Percentiles rank a stretch among this genome's conserved stretches.
phyloP scores from a whole-genome alignment of 148 eudicot genomes.

The Rhododendron ferrugineum region DNA sequence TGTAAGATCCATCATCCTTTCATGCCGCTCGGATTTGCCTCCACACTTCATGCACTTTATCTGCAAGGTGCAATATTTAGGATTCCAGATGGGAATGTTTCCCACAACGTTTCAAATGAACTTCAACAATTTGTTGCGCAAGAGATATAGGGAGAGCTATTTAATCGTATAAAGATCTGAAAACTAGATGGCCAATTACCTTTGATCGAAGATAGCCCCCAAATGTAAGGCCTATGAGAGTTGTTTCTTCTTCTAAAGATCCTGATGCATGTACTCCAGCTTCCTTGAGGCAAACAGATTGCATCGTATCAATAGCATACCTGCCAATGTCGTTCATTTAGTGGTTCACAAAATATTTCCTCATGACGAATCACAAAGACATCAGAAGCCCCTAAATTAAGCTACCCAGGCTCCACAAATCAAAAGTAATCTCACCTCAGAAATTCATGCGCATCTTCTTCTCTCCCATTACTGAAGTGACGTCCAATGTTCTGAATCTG shows the following conservation, averaged over 20 bases:
- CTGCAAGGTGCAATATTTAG: conserved; percentile 30
- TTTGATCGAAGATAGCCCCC: conserved; percentile 83
- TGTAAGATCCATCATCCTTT: conserved; percentile 86
- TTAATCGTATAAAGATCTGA: background rate
- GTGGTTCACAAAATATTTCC: background rate
- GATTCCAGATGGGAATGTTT: background rate
- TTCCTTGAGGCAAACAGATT: conserved; percentile 60
- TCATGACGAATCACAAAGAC: background rate
- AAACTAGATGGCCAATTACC: conserved; percentile 29
- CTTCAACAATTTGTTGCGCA: background rate
- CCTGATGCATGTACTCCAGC: conserved; percentile 41
- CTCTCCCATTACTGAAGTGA: conserved; percentile 61
- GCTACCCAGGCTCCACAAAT: background rate
- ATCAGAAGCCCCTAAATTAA: background rate
- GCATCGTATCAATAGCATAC: conserved; percentile 73
- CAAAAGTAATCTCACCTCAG: conserved; percentile 41
- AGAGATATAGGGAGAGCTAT: background rate
- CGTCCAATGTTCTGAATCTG: conserved; percentile 61
- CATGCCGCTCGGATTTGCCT: conserved; percentile 61
- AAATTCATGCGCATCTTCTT: conserved; percentile 97
- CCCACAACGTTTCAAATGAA: background rate
- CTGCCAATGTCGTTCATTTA: conserved; percentile 28
- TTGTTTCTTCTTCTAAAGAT: conserved; percentile 60
- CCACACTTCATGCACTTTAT: conserved; percentile 74
- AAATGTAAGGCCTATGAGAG: conserved; percentile 75